Conservation (phyloP, 2,329 filamentous ascomycete species). For the Neobulgaria alba region DNA sequence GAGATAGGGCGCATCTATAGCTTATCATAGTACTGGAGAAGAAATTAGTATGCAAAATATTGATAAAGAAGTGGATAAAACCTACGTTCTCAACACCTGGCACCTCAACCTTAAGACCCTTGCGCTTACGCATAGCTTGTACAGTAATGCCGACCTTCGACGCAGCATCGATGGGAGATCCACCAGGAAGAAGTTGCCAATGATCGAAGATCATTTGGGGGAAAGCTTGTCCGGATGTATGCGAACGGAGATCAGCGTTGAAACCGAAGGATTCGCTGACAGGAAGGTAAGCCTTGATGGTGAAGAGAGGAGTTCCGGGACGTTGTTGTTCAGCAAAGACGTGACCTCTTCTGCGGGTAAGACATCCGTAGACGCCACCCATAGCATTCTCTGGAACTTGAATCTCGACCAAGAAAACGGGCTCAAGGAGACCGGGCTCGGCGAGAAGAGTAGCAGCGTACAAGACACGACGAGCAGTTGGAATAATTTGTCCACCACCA, state of each 20-base stretch:
- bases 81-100: constrained; percentile 93
- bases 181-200: constrained; percentile 94
- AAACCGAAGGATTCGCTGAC: constrained; percentile 99
- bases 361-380: constrained; percentile 99
- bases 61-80: constrained; percentile 26
- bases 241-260: constrained; percentile 90
- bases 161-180: constrained; percentile 76
- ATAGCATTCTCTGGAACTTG: constrained; percentile 97
- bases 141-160: constrained; percentile 80
- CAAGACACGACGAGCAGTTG: constrained; percentile 93
- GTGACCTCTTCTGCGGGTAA: constrained; percentile 96
- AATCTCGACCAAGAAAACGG: constrained; percentile 98
- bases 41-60: constrained; percentile 32
- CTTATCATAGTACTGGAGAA: constrained; percentile 90
- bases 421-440: constrained; percentile 86
- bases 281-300: constrained; percentile 94
- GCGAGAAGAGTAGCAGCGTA: constrained; percentile 89
- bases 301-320: constrained; percentile 97
- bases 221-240: constrained; percentile 97
- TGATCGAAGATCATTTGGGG: constrained; percentile 98
- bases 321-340: constrained; percentile 98
- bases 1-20: constrained; percentile 52
- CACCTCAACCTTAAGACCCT: constrained; percentile 97
- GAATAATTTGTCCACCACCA: constrained; percentile 98
- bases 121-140: constrained; percentile 90